Conservation (phyloP, 2,329 filamentous ascomycete species). For the Colletotrichum tamarilloi region DNA sequence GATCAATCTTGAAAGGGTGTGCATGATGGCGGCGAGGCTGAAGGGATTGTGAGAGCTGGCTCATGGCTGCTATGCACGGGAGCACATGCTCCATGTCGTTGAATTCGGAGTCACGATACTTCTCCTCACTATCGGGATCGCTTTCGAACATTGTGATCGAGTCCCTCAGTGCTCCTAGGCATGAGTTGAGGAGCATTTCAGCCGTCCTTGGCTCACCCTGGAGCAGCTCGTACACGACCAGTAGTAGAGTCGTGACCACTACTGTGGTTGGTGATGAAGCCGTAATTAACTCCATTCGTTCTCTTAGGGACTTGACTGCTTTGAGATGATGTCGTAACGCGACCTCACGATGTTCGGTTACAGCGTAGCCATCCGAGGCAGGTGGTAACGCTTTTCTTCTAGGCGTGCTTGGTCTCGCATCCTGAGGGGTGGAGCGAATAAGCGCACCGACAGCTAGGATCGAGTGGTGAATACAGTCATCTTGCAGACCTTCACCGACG, state of each 20-base stretch:
- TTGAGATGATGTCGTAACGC: conserved; percentile 21
- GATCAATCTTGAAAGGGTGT: conserved; percentile 25
- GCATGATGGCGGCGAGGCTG: conserved; percentile 17
- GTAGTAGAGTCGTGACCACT: conserved; percentile 30
- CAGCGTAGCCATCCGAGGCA: background rate
- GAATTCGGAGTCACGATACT: conserved; percentile 13
- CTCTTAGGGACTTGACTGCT: conserved; percentile 18
- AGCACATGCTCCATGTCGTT: conserved; percentile 35
- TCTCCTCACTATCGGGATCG: background rate
- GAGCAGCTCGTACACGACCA: conserved; percentile 34
- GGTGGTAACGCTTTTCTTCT: background rate
- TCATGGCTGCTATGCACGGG: conserved; percentile 36
- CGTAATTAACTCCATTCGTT: conserved; percentile 1
- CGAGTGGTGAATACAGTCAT: conserved; percentile 24
- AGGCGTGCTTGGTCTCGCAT: background rate
- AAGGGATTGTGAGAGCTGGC: conserved; percentile 28
- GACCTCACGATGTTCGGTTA: conserved; percentile 15
- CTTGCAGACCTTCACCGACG: conserved; percentile 17
- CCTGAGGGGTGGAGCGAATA: conserved; percentile 1
- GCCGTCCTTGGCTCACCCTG: conserved; percentile 31
- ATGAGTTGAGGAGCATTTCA: conserved; percentile 27
- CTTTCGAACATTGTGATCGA: conserved; percentile 16
- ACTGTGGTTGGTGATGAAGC: conserved; percentile 22
- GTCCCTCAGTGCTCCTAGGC: conserved; percentile 20
- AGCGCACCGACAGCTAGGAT: conserved; percentile 26